Evolutionary conservation across 345 rosid species (phyloP).

Genomic region (Adansonia digitata): DNA sequence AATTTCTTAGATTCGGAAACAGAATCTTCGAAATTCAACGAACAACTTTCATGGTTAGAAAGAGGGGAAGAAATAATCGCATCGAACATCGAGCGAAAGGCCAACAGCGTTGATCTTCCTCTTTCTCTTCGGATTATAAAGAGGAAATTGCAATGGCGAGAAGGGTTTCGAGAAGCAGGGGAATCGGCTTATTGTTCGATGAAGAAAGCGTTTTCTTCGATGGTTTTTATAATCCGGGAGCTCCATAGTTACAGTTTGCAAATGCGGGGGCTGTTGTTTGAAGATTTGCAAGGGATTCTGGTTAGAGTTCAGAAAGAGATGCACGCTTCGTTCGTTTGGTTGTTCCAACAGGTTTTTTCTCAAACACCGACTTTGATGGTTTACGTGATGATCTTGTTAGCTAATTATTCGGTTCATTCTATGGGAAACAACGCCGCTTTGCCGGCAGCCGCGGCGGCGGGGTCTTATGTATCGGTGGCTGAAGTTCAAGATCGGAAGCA

Average conservation of each 20-base stretch:
- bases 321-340: slow-evolving; percentile 87
- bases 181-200: slow-evolving; percentile 63
- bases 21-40: too few relatives aligned
- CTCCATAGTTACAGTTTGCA: slow-evolving; percentile 66
- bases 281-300: slow-evolving; percentile 66
- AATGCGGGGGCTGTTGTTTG: slow-evolving; percentile 60
- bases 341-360: slow-evolving; percentile 88
- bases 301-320: slow-evolving; percentile 65
- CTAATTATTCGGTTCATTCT: slow-evolving; percentile 77
- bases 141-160: too few relatives aligned
- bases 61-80: too few relatives aligned
- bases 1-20: too few relatives aligned
- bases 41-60: too few relatives aligned
- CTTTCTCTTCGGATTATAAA: too few relatives aligned
- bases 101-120: too few relatives aligned
- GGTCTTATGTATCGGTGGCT: slow-evolving; percentile 12
- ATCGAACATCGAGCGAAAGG: too few relatives aligned
- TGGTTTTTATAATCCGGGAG: slow-evolving; percentile 88
- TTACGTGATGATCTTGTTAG: slow-evolving; percentile 83
- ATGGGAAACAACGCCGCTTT: slow-evolving; percentile 48
- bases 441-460: too few relatives aligned
- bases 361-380: too few relatives aligned
- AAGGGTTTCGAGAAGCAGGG: too few relatives aligned
- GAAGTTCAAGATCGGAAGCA: slow-evolving; percentile 24
- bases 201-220: slow-evolving; percentile 77